These are phyloP conservation scores for Roridomyces roridus DNA, from an alignment of 768 basidiomycete species.

Conservation along the genomic window DNA sequence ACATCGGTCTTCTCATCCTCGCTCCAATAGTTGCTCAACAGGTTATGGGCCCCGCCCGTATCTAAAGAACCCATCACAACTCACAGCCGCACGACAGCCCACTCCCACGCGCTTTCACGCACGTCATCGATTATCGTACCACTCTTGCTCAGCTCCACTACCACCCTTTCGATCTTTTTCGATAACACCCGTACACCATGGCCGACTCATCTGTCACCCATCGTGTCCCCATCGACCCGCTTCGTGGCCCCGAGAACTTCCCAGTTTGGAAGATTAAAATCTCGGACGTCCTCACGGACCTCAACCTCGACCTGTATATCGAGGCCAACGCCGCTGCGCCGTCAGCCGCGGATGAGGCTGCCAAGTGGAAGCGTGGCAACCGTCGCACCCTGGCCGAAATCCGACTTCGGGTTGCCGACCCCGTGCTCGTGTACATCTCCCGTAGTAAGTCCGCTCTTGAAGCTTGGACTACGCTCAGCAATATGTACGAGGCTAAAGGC, in stretches of 20 bases:
- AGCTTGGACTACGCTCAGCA: conserved; percentile 28
- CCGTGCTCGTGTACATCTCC: conserved; percentile 27
- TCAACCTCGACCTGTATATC: neutral
- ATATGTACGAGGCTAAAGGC: conserved; percentile 32
- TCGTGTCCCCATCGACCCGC: conserved; percentile 13
- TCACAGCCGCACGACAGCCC: too few species aligned
- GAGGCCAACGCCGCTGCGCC: neutral
- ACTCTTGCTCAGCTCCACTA: too few species aligned
- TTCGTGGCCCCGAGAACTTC: conserved; percentile 13
- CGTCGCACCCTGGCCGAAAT: conserved; percentile 30
- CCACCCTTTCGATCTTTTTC: too few species aligned
- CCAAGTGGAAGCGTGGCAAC: conserved; percentile 31
- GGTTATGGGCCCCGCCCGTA: conserved; percentile 10
- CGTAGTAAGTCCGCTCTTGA: conserved; percentile 19
- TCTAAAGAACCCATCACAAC: too few species aligned
- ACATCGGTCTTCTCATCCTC: too few species aligned
- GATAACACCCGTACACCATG: neutral
- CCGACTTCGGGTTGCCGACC: conserved; percentile 29
- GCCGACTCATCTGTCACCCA: neutral
- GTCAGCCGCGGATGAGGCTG: neutral
- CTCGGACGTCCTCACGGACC: conserved; percentile 17
- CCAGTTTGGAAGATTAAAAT: conserved; percentile 22
- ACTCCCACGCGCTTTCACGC: neutral
- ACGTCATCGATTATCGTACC: neutral
- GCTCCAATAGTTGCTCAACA: conserved; percentile 1